Base-by-base conservation (phyloP, 805 yeast species). In the Candida peoriensis region DNA sequence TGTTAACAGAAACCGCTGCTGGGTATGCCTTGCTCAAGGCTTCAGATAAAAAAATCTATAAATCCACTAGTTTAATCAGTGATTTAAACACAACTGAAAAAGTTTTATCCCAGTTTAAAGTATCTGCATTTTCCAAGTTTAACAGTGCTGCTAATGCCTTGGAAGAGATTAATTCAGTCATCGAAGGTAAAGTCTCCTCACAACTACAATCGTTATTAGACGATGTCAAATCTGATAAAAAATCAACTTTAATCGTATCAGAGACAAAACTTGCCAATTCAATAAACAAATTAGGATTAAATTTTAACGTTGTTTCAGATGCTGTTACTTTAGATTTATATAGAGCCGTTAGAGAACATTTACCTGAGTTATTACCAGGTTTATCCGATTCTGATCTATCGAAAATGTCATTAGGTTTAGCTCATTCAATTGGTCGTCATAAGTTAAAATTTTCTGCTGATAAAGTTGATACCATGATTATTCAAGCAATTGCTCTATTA, bases 401-500 rank as follows among this genome's bases (percentile, higher is more conserved):
- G 44, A 93, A 93, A 57, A 93, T 90, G 98, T 84, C 97, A 10
- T 76, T 90, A 45, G 98, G 98, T 77, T 76, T 93, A 61, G 97
- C 98, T 34, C 98, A 93, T 67, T 90, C 97, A 32, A 81, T 93
- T 54, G 98, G 97, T 57, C 90, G 98, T 70, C 95, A 90, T 66
- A 93, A 93, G 71, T 79, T 93, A 61, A 93, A 93, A 68, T 93
- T 93, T 61, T 82, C 95, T 36, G 95, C 97, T 43, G 98, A 93
- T 63, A 93, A 93, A 68, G 98, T 93, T 39, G 98, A 93, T 67
- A 90, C 94, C 46, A 93, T 93, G 98, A 90, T 93, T 61, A 94
- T 93, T 46, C 98, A 93, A 71, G 98, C 98, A 39, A 93, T 93
- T 66, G 96, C 97, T 15, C 72, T 93, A 48, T 75, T 93, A 57